phyloP scores from a whole-genome alignment of 164 flowering plant genomes.

The Malania oleifera region DNA sequence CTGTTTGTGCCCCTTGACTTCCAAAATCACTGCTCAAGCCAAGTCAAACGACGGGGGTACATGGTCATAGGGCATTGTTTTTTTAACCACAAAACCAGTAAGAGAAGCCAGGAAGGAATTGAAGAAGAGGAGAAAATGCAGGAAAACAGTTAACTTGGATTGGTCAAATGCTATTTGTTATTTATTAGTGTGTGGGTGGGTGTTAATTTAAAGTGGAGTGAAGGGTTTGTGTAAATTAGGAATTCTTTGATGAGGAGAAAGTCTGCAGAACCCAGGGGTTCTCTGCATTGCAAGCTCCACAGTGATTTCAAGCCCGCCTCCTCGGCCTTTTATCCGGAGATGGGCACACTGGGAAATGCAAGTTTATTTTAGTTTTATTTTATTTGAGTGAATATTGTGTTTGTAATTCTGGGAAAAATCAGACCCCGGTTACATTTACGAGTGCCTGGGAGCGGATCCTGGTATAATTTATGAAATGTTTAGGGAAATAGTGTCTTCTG shows the following conservation, averaged over 20 bases:
- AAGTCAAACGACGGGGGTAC: constrained; percentile 25
- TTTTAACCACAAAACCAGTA: constrained; percentile 7
- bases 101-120: constrained; percentile 2
- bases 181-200: constrained; percentile 3
- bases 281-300: constrained; percentile 14
- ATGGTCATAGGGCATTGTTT: background rate
- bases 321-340: constrained; percentile 34
- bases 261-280: constrained; percentile 16
- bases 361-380: no score
- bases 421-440: no score
- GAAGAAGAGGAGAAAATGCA: constrained; percentile 2
- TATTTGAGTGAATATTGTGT: no score
- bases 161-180: constrained; percentile 7
- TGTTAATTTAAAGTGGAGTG: constrained; percentile 3
- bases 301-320: constrained; percentile 16
- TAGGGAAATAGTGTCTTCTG: no score
- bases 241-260: constrained; percentile 9
- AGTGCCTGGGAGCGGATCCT: no score
- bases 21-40: constrained; percentile 16
- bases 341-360: background rate
- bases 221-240: constrained; percentile 12
- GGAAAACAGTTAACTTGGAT: constrained; percentile 7
- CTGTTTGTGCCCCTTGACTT: constrained; percentile 46
- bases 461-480: no score
- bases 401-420: no score